These are phyloP conservation scores for Sugiyamaella neomexicana DNA, from an alignment of 1,139 yeast genomes.

Conservation along the genomic window DNA sequence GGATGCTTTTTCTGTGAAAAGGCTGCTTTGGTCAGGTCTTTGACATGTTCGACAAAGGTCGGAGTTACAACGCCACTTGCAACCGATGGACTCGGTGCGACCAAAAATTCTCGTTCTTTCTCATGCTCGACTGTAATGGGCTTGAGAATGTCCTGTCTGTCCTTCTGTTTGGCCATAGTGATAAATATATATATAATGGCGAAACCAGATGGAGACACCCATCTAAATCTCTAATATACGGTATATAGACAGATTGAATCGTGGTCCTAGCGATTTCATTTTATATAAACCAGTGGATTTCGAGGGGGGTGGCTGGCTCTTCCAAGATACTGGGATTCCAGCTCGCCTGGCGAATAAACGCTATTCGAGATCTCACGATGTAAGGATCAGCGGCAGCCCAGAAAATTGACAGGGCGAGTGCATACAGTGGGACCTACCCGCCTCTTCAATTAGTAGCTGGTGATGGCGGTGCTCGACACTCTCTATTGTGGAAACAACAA, in stretches of 20 bases:
- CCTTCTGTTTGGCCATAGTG: slow-evolving; percentile 15
- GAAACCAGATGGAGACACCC: too few relatives aligned
- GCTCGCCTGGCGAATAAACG: slow-evolving; percentile 12
- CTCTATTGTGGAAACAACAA: not conserved
- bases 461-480: not conserved
- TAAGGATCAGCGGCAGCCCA: not conserved
- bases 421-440: slow-evolving; percentile 5
- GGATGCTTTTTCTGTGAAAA: slow-evolving; percentile 18
- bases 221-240: too few relatives aligned
- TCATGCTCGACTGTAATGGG: slow-evolving; percentile 19
- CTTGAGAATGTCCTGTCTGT: slow-evolving; percentile 1
- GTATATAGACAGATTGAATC: not conserved
- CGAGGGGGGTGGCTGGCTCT: slow-evolving; percentile 1
- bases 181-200: not conserved
- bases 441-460: slow-evolving; percentile 5
- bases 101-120: slow-evolving; percentile 7
- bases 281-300: not conserved
- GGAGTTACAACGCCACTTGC: slow-evolving; percentile 23
- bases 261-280: not conserved
- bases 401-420: slow-evolving; percentile 13
- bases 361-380: not conserved
- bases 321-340: not conserved
- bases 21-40: slow-evolving; percentile 19
- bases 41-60: slow-evolving; percentile 17
- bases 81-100: slow-evolving; percentile 15